Evolutionary conservation across 2,329 filamentous ascomycete species (phyloP).

Genomic region (Pseudocercospora pini-densiflorae): DNA sequence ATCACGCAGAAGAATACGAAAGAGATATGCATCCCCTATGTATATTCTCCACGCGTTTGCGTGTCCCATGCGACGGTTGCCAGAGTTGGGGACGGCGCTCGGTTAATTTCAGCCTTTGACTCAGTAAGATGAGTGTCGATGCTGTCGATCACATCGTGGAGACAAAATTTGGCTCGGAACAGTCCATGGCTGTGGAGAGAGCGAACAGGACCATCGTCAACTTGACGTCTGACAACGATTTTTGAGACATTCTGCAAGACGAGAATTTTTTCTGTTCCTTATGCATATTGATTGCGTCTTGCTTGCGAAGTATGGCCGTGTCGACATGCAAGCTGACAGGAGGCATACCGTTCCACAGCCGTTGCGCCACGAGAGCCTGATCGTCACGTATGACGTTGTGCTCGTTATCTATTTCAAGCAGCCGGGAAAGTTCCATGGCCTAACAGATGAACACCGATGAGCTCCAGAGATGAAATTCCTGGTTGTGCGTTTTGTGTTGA

Average conservation of each 20-base stretch:
- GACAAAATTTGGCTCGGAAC: neutral
- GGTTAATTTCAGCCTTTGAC: slow-evolving; percentile 9
- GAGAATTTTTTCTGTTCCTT: neutral
- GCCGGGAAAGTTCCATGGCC: neutral
- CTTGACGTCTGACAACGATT: neutral
- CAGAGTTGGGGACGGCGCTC: slow-evolving; percentile 5
- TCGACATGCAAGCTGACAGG: neutral
- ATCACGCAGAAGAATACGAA: neutral
- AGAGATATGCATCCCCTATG: slow-evolving; percentile 5
- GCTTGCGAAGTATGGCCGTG: neutral
- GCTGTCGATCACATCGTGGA: slow-evolving; percentile 9
- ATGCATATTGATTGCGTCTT: neutral
- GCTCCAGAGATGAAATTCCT: neutral
- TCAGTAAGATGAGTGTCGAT: slow-evolving; percentile 7
- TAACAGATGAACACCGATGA: neutral
- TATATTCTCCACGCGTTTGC: slow-evolving; percentile 1
- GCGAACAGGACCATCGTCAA: neutral
- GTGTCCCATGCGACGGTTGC: neutral
- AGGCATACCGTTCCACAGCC: slow-evolving; percentile 3
- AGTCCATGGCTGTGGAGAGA: neutral
- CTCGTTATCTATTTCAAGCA: neutral
- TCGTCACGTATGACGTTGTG: slow-evolving; percentile 3
- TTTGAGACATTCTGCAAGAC: neutral
- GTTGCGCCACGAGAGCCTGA: slow-evolving; percentile 8
- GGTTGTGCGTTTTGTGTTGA: neutral